phyloP scores from a whole-genome alignment of 768 basidiomycete genomes.

The Termitomyces sp. region DNA sequence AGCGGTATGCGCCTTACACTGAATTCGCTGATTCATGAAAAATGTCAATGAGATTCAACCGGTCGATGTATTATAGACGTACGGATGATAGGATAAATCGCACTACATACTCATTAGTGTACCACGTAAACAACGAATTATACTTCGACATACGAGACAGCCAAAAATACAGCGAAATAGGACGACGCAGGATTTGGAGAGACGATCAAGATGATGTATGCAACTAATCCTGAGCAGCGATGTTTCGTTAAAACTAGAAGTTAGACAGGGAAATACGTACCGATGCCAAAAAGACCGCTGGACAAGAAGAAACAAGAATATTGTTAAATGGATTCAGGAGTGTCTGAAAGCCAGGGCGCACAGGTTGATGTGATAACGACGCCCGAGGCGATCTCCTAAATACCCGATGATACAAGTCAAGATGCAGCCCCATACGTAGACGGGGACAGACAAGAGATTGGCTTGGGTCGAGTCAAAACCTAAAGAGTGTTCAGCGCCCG shows the following conservation, averaged over 20 bases:
- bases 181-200: conserved; percentile 58
- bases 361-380: conserved; percentile 57
- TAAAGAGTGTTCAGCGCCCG: conserved; percentile 10
- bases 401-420: conserved; percentile 59
- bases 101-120: conserved; percentile 20
- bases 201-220: conserved; percentile 62
- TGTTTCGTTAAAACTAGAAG: neutral
- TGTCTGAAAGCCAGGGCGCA: conserved; percentile 23
- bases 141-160: conserved; percentile 49
- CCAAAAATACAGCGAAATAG: conserved; percentile 69
- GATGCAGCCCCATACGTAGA: conserved; percentile 69
- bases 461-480: conserved; percentile 61
- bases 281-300: conserved; percentile 22
- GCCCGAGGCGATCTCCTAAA: conserved; percentile 54
- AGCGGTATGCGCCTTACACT: conserved; percentile 31
- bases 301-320: neutral
- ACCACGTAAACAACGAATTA: neutral
- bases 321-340: neutral
- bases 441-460: conserved; percentile 72
- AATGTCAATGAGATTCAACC: neutral
- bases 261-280: conserved; percentile 9
- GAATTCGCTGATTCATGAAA: conserved; percentile 32
- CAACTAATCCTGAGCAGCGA: conserved; percentile 33
- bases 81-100: conserved; percentile 50
- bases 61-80: conserved; percentile 13